Evolutionary conservation across 139 green algal genomes (phyloP).

Genomic region (Eudorina sp.): DNA sequence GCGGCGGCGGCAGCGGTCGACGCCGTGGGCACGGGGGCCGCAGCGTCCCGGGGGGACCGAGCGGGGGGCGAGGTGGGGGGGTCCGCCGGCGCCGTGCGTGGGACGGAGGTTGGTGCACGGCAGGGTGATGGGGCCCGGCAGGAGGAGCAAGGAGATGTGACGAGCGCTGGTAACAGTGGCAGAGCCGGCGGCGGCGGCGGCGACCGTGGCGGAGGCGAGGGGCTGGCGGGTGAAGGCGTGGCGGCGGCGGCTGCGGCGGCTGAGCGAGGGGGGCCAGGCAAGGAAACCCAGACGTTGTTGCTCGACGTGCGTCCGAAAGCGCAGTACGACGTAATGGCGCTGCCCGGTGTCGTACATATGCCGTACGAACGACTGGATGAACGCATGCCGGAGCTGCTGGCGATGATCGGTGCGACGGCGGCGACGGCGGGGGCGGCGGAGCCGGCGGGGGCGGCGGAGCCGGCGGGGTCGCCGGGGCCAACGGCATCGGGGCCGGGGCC

Average conservation of each 20-base stretch:
- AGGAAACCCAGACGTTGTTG: conserved; percentile 47
- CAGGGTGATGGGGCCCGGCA: conserved; percentile 13
- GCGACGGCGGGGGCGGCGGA: not conserved
- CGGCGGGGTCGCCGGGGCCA: not conserved
- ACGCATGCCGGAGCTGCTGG: conserved; percentile 49
- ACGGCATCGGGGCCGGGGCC: not conserved
- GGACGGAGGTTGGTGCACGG: not conserved
- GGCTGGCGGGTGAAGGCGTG: not conserved
- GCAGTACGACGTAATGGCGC: conserved; percentile 79
- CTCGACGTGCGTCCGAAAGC: conserved; percentile 85
- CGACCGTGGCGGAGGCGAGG: not conserved
- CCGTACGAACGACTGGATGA: conserved; percentile 64
- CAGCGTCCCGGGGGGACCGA: too few species aligned
- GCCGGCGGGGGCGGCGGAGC: not conserved
- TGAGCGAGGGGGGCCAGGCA: too few species aligned
- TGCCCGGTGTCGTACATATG: conserved; percentile 68
- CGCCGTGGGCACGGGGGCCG: too few species aligned
- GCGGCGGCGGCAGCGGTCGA: not conserved
- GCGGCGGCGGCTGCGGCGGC: not conserved
- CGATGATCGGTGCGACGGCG: conserved; percentile 32
- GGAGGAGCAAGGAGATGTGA: not conserved
- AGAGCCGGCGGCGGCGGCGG: too few species aligned
- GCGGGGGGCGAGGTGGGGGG: too few species aligned
- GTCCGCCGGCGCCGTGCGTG: too few species aligned
- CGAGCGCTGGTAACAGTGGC: too few species aligned